Percentiles rank a stretch among this genome's conserved stretches.
phyloP scores from a whole-genome alignment of 352 stramenopile genomes.

The Phytophthora brassicae region DNA sequence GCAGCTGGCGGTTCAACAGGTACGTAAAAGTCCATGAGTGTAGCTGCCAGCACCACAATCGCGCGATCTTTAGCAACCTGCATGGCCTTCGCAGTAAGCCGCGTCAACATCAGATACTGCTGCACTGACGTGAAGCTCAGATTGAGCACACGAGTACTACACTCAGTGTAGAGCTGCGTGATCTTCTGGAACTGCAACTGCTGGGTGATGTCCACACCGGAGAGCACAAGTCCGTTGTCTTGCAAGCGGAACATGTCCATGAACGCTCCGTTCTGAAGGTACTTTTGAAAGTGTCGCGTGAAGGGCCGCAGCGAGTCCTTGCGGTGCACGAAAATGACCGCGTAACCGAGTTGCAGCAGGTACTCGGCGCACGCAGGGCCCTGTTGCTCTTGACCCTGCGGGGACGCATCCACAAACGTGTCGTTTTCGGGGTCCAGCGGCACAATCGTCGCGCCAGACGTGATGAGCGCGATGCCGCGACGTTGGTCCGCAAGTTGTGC shows the following conservation, averaged over 20 bases:
- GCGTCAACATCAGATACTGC: slow-evolving; percentile 78
- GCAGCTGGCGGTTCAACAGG: slow-evolving; percentile 28
- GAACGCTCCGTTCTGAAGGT: slow-evolving; percentile 79
- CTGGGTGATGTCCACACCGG: slow-evolving; percentile 65
- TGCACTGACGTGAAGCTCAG: slow-evolving; percentile 80
- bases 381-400: slow-evolving; percentile 75
- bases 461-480: slow-evolving; percentile 81
- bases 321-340: slow-evolving; percentile 81
- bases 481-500: slow-evolving; percentile 54
- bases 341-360: slow-evolving; percentile 75
- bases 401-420: slow-evolving; percentile 76
- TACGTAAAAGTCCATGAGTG: slow-evolving; percentile 85
- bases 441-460: slow-evolving; percentile 75
- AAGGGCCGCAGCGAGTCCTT: slow-evolving; percentile 81
- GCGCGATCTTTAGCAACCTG: slow-evolving; percentile 57
- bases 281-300: slow-evolving; percentile 83
- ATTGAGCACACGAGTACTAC: slow-evolving; percentile 71
- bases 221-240: slow-evolving; percentile 59
- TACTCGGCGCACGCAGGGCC: slow-evolving; percentile 79
- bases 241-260: slow-evolving; percentile 79
- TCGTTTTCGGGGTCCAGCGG: slow-evolving; percentile 63
- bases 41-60: slow-evolving; percentile 74
- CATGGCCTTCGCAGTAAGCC: slow-evolving; percentile 60
- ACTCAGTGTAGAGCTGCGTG: slow-evolving; percentile 54
- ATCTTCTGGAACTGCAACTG: slow-evolving; percentile 73